Base-by-base conservation (phyloP, 192 early-diverging fungal genomes). In the Backusella liffmaniae region DNA sequence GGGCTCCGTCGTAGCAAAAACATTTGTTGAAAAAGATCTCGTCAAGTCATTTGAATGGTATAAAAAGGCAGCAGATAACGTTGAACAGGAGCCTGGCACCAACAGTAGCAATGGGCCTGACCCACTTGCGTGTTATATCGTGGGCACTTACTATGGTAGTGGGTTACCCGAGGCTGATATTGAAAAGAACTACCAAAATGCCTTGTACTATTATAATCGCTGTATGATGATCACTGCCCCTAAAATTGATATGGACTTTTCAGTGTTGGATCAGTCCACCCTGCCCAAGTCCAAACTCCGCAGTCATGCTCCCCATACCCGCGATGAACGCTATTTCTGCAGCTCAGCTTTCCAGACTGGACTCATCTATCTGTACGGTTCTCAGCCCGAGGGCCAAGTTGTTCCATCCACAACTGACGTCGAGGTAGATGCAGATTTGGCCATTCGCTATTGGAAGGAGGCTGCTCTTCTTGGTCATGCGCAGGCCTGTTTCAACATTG, bases 271-370 rank as follows among this genome's bases (percentile, higher is more conserved):
- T 56, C 36, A 59, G 30, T 29, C 70, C 1, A 26, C 16, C 6
- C 51, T 71, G 0, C 37, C 37, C 35, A 79, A 74, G 44, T 70
- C 51, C 1, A 35, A 44, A 13, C 51, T 81, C 30, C 77, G 82
- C 16, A 73, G 62, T 29, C 78, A 79, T 74, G 41, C 78, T 0
- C 82, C 82, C 9, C 73, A 79, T 18, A 79, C 78, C 9, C 62
- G 65, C 12, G 72, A 79, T 34, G 82, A 83, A 51, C 74, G 78
- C 3, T 79, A 77, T 34, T 83, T 83, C 72, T 76, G 82, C 41
- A 79, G 74, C 67, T 72, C 82, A 16, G 82, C 78, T 5, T 83
- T 83, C 26, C 82, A 83, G 66, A 73, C 77, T 1, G 82, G 82
- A 1, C 53, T 83, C 2, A 79, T 83, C 36, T 83, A 79, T 46